These are phyloP conservation scores for Erigeron canadensis DNA, from an alignment of 129 eudicot genomes.

Conservation along the genomic window DNA sequence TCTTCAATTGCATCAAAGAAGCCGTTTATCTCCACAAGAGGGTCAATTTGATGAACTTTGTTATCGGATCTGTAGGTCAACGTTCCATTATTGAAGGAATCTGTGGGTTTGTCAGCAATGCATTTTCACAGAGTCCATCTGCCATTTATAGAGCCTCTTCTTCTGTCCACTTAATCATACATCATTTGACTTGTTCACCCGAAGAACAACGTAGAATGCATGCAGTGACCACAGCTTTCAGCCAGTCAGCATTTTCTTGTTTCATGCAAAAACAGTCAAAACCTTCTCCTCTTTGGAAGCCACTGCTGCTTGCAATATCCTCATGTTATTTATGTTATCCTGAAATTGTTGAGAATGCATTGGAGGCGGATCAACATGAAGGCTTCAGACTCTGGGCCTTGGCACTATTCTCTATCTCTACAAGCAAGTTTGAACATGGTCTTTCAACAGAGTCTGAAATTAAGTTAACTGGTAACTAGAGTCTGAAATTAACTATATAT, in stretches of 20 bases:
- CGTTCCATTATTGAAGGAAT: constrained; percentile 56
- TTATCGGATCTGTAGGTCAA: constrained; percentile 34
- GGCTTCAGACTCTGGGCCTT: constrained; percentile 57
- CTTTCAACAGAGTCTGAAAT: constrained; percentile 55
- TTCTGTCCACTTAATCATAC: constrained; percentile 56
- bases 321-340: constrained; percentile 68
- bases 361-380: constrained; percentile 49
- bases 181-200: constrained; percentile 36
- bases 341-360: constrained; percentile 44
- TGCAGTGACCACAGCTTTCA: constrained; percentile 41
- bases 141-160: constrained; percentile 59
- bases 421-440: constrained; percentile 52
- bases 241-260: constrained; percentile 56
- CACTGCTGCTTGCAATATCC: constrained; percentile 61
- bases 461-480: constrained; percentile 61
- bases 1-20: constrained; percentile 63
- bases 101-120: constrained; percentile 49
- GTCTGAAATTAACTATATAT: too few relatives aligned
- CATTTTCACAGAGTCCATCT: constrained; percentile 64
- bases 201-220: constrained; percentile 51
- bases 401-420: constrained; percentile 46
- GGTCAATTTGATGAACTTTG: constrained; percentile 38
- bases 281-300: constrained; percentile 68
- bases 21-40: constrained; percentile 46
- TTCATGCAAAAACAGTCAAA: constrained; percentile 46